Conservation (phyloP, 2,329 filamentous ascomycete species). For the Beauveria sp. region DNA sequence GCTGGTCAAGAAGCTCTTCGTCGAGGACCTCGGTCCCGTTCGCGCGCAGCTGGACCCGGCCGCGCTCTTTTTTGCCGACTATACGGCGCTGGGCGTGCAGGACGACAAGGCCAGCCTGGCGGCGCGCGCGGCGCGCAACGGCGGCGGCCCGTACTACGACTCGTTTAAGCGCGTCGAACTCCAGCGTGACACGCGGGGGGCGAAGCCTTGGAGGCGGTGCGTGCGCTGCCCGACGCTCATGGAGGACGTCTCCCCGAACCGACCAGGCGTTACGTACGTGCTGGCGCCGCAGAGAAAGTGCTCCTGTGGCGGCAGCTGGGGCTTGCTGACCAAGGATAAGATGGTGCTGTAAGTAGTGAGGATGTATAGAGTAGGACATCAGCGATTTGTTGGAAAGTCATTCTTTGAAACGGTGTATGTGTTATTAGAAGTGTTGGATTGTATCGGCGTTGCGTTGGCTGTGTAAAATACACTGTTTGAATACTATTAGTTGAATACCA, state of each 20-base stretch:
- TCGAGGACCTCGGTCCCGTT: conserved; percentile 49
- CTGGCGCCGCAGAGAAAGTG: conserved; percentile 48
- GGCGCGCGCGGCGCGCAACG: conserved; percentile 27
- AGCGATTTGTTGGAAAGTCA: too few relatives aligned
- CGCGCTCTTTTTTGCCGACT: conserved; percentile 66
- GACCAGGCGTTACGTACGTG: conserved; percentile 46
- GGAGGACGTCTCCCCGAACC: conserved; percentile 45
- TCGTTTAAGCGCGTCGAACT: conserved; percentile 54
- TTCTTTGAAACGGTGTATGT: too few relatives aligned
- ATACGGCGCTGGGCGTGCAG: conserved; percentile 58
- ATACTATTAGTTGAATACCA: too few relatives aligned
- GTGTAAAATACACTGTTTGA: too few relatives aligned
- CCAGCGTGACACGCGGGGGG: conserved; percentile 14
- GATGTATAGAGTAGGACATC: neutral
- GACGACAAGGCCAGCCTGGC: conserved; percentile 45
- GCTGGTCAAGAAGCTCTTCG: conserved; percentile 60
- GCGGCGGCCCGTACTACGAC: conserved; percentile 34
- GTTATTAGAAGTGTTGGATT: too few relatives aligned
- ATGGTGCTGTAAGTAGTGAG: conserved; percentile 6
- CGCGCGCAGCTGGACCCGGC: conserved; percentile 54
- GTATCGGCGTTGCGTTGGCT: too few relatives aligned
- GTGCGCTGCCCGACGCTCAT: conserved; percentile 59
- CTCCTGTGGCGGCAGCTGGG: conserved; percentile 47
- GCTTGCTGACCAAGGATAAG: conserved; percentile 31
- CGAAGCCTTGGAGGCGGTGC: conserved; percentile 29